phyloP scores from a whole-genome alignment of 2,329 filamentous ascomycete species.

The Verticillium zaregamsianum region DNA sequence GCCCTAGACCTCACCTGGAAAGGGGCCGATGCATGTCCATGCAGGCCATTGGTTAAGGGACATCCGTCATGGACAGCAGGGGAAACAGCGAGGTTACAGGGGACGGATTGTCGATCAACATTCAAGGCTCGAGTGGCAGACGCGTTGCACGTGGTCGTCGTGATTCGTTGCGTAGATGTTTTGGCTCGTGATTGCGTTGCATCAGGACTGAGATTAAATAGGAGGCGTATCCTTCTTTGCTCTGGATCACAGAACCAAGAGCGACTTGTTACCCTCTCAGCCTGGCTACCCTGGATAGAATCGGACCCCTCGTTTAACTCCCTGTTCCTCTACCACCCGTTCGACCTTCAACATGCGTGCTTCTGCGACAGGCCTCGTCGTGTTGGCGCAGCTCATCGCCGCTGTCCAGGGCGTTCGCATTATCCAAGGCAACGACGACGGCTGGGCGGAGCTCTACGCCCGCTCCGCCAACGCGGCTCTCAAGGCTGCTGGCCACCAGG shows the following conservation, averaged over 20 bases:
- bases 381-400: slow-evolving; percentile 9
- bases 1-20: neutral
- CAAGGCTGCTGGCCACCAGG: slow-evolving; percentile 50
- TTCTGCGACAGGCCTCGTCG: slow-evolving; percentile 3
- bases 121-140: neutral
- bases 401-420: slow-evolving; percentile 40
- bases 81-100: neutral
- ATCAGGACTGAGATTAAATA: neutral
- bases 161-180: neutral
- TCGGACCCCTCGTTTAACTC: too few relatives aligned
- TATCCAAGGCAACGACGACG: slow-evolving; percentile 67
- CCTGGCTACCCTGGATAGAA: neutral
- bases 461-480: slow-evolving; percentile 56
- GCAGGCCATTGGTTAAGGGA: neutral
- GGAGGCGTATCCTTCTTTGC: neutral
- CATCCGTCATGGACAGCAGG: neutral
- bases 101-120: neutral
- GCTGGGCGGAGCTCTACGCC: slow-evolving; percentile 67
- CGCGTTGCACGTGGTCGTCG: neutral
- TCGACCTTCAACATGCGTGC: neutral
- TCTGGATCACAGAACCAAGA: neutral
- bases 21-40: neutral
- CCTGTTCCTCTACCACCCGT: neutral
- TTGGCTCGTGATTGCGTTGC: neutral
- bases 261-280: too few relatives aligned